Evolutionary conservation across 257 asterid genomes (phyloP), one percentile per base, ranked within the genome.

Genomic region (Echites panduratus): DNA sequence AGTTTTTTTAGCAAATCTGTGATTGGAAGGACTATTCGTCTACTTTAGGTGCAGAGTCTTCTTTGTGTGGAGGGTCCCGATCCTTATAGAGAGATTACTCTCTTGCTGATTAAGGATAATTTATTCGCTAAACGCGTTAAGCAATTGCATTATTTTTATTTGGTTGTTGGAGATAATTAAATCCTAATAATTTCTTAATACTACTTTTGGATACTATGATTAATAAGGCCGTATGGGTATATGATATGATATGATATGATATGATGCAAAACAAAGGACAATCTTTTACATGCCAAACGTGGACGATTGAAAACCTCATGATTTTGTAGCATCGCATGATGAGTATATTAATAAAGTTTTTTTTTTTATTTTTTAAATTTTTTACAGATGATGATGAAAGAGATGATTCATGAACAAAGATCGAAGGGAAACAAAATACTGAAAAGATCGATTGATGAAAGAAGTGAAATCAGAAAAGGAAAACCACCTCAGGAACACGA

Each of bases 1-100:
- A 29, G 19, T 12, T 29, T n/a, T 16, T 64, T 73, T 22, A 38
- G 24, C 54, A 64, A 50, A 64, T 73, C 22, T 11, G 26, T 49
- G 64, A 63, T 45, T 63, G 77, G 77, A 53, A 65, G 66, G n/a
- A 74, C 66, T 65, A 56, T 74, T 74, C 66, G n/a, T n/a, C 66
- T 74, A 65, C 66, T 74, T 73, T 52, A 52, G 66, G 10, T 52
- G 72, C 45, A 66, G n/a, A n/a, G n/a, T n/a, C 41, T 74, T 41
- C 38, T n/a, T 64, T 50, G 66, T 70, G 27, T 75, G 76, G 76
- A 13, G 84, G 81, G 75, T 19, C 72, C 82, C 53, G 24, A 52
- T 17, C 58, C 11, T n/a, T n/a, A 52, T 52, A 17, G 26, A 29
- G 47, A 53, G 47, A 76, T 68, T 63, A 80, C 77, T 76, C 63